Conservation (phyloP, 352 stramenopile species). For the Globisporangium ultimum region DNA sequence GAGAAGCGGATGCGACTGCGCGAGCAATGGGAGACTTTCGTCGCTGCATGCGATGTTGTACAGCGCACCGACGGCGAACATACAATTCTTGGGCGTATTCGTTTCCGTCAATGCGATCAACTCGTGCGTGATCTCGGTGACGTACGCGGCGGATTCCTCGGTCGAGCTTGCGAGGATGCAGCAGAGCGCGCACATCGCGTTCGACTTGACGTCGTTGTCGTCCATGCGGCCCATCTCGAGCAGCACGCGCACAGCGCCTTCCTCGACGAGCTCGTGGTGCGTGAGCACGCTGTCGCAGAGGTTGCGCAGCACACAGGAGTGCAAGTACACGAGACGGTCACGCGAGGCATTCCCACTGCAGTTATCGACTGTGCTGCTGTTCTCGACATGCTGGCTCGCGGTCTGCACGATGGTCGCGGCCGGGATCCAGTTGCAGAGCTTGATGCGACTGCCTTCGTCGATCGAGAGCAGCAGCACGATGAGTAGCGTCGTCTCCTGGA, state of each 20-base stretch:
- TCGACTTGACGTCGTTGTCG: slow-evolving; percentile 52
- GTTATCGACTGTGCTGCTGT: not conserved
- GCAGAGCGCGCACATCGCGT: slow-evolving; percentile 65
- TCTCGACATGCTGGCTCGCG: slow-evolving; percentile 25
- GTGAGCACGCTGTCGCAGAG: slow-evolving; percentile 70
- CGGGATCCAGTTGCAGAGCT: slow-evolving; percentile 69
- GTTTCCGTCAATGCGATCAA: slow-evolving; percentile 47
- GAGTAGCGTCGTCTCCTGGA: slow-evolving; percentile 54
- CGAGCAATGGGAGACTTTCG: slow-evolving; percentile 47
- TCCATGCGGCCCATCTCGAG: slow-evolving; percentile 54
- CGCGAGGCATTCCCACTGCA: not conserved
- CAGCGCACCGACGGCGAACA: slow-evolving; percentile 59
- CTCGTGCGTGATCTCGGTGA: slow-evolving; percentile 51
- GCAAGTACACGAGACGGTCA: slow-evolving; percentile 39
- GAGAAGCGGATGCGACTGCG: slow-evolving; percentile 27
- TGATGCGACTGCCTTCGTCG: slow-evolving; percentile 63
- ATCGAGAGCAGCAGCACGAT: slow-evolving; percentile 53
- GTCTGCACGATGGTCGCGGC: slow-evolving; percentile 36
- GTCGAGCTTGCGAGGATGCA: slow-evolving; percentile 63
- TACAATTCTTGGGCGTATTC: slow-evolving; percentile 21
- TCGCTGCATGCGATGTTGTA: slow-evolving; percentile 82
- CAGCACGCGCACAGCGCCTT: slow-evolving; percentile 43
- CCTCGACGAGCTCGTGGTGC: slow-evolving; percentile 69
- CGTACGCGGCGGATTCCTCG: slow-evolving; percentile 42
- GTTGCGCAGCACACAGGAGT: slow-evolving; percentile 72